Evolutionary conservation across 202 grass and related monocot genomes (phyloP), one percentile per base, ranked within the genome.

Genomic region (Saccharum hybrid): DNA sequence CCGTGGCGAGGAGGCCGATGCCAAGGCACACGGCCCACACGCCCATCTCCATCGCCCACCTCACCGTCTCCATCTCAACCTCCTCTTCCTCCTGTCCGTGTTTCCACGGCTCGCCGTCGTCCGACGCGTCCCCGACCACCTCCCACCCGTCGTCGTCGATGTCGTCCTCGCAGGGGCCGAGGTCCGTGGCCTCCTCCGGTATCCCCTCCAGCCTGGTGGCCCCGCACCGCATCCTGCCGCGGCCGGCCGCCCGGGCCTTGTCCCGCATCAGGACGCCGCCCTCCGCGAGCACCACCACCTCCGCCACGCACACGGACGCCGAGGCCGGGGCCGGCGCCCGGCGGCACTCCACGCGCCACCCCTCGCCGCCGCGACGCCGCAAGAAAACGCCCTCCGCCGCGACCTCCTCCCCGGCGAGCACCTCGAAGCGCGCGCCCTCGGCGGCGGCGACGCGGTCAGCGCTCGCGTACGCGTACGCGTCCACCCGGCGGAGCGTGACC

Each of bases 1-100:
- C 75, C 14, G 92, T 85, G 63, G 89, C 82, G 70, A 91, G 72
- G 48, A 94, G 43, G 0, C 89, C 89, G 21, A 94, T 85, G 4
- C 92, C 87, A 15, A 94, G 81, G 82, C 92, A 91, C 28, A 90
- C 82, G 22, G 83, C 92, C 92, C 92, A 94, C 0, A 88, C 80
- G 15, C 92, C 92, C 81, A 94, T 78, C 81, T 91, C 92, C 54
- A 94, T 76, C 26, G 85, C 89, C 92, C 92, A 91, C 66, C 68
- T 80, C 75, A 90, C 26, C 16, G 82, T 79, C 57, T 90, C 87
- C 57, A 11, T 19, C 19, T 0, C 45, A 0, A 16, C 14, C 39
- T 76, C 63, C 1, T 49, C 75, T 14, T n/a, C 14, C 39, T 76
- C 63, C 1, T 49, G 69, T 14, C 15, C 61, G 4, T 66, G 34